These are phyloP conservation scores for Claviceps sp. DNA, from an alignment of 2,329 filamentous ascomycete genomes.

Conservation along the genomic window DNA sequence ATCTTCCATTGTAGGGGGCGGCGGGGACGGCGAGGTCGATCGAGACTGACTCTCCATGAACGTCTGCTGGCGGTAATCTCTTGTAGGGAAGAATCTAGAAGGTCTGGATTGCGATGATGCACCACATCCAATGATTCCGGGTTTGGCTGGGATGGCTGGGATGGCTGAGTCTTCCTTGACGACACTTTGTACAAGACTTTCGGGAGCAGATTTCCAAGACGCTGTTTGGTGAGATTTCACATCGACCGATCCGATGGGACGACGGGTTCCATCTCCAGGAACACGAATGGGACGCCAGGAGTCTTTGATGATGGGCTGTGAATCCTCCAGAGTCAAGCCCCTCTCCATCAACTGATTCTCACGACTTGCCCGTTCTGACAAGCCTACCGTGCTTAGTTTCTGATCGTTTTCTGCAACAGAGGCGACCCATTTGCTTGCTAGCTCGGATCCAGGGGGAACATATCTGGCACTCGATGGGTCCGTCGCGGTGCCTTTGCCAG, in stretches of 20 bases:
- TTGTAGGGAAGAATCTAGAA: slow-evolving; percentile 50
- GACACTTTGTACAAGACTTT: slow-evolving; percentile 10
- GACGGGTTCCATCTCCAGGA: slow-evolving; percentile 23
- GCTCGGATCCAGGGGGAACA: slow-evolving; percentile 15
- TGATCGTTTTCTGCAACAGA: slow-evolving; percentile 34
- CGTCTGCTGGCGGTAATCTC: slow-evolving; percentile 32
- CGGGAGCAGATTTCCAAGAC: slow-evolving; percentile 19
- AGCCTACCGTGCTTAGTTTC: slow-evolving; percentile 24
- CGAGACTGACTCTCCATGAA: slow-evolving; percentile 23
- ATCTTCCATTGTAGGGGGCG: slow-evolving; percentile 54
- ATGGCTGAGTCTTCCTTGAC: slow-evolving; percentile 11
- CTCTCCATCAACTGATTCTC: slow-evolving; percentile 31
- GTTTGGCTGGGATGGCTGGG: slow-evolving; percentile 10
- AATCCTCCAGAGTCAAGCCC: slow-evolving; percentile 29
- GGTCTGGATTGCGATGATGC: slow-evolving; percentile 32
- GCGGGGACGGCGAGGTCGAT: slow-evolving; percentile 51
- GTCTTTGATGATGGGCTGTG: slow-evolving; percentile 36
- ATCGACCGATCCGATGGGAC: slow-evolving; percentile 13
- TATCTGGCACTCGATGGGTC: slow-evolving; percentile 20
- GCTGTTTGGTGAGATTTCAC: slow-evolving; percentile 15
- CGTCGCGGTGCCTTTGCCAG: slow-evolving; percentile 11
- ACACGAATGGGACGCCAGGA: slow-evolving; percentile 36
- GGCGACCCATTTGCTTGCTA: slow-evolving; percentile 28
- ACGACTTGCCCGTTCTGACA: slow-evolving; percentile 26
- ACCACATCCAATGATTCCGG: slow-evolving; percentile 18